phyloP scores from a whole-genome alignment of 345 rosid genomes.

The Eucalyptus grandis region DNA sequence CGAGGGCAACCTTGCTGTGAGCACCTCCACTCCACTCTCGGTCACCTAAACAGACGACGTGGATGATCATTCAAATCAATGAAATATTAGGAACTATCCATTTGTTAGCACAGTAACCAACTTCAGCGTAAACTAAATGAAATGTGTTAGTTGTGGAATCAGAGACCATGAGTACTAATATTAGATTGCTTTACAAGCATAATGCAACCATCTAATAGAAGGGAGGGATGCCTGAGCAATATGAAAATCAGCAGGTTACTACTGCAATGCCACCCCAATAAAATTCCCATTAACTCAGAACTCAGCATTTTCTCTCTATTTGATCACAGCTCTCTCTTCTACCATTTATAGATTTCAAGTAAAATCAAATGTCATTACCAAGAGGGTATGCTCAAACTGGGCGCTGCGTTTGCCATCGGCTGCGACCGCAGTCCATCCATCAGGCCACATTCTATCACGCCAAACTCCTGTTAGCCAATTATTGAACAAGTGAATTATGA shows the following conservation, averaged over 20 bases:
- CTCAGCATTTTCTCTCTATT: not conserved
- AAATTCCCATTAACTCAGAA: not conserved
- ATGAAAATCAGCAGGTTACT: not conserved
- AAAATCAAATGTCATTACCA: conserved; percentile 25
- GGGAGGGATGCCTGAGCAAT: not conserved
- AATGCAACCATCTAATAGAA: not conserved
- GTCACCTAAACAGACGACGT: conserved; percentile 41
- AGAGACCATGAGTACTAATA: not conserved
- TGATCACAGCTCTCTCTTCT: not conserved
- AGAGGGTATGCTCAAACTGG: conserved; percentile 95
- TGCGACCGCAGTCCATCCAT: conserved; percentile 96
- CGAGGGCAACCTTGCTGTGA: conserved; percentile 74
- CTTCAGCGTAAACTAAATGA: not conserved
- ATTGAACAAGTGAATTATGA: not conserved
- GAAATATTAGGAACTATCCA: not conserved
- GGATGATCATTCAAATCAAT: not conserved
- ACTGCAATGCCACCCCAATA: not conserved
- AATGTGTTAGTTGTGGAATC: not conserved
- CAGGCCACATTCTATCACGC: conserved; percentile 96
- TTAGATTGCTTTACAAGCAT: not conserved
- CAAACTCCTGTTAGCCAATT: conserved; percentile 39
- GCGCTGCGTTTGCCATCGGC: conserved; percentile 96
- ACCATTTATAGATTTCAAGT: not conserved
- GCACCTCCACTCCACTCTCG: conserved; percentile 86
- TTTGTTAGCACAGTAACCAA: not conserved